These are phyloP conservation scores for Malus hybrid DNA, from an alignment of 331 rosid species.

Conservation along the genomic window DNA sequence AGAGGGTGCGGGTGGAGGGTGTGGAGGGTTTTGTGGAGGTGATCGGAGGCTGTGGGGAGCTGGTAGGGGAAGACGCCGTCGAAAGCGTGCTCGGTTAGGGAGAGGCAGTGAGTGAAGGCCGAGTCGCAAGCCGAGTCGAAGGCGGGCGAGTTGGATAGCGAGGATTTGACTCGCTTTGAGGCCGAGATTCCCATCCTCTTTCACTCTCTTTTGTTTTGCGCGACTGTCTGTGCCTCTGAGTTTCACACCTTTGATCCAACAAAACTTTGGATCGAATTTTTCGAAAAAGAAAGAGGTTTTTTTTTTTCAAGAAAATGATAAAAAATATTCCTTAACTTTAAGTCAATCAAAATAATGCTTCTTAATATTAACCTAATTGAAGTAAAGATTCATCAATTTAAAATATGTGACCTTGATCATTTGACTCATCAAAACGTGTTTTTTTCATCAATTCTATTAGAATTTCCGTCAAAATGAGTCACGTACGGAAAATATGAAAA, in stretches of 20 bases:
- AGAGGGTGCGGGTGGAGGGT: conserved; percentile 29
- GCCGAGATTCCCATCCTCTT: conserved; percentile 52
- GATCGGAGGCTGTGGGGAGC: conserved; percentile 58
- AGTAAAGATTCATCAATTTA: too few species aligned
- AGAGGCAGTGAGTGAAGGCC: conserved; percentile 47
- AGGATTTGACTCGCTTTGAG: conserved; percentile 50
- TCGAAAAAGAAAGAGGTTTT: too few species aligned
- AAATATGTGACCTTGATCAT: accelerated
- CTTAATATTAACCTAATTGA: too few species aligned
- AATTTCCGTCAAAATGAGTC: accelerated
- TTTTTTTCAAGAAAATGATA: too few species aligned
- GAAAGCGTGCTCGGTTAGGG: conserved; percentile 57
- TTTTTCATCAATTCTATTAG: accelerated
- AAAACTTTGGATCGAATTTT: too few species aligned
- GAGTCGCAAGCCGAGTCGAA: conserved; percentile 64
- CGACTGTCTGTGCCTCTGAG: neutral
- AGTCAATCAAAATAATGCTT: too few species aligned
- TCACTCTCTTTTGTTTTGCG: neutral
- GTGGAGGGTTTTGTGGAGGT: conserved; percentile 43
- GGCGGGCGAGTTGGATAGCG: conserved; percentile 35
- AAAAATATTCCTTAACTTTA: accelerated
- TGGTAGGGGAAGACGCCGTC: conserved; percentile 65
- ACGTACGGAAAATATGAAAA: accelerated
- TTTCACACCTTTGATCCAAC: neutral
- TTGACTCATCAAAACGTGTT: accelerated